Base-by-base conservation (phyloP, 2,329 filamentous ascomycete species). In the Ascomycota sp. region DNA sequence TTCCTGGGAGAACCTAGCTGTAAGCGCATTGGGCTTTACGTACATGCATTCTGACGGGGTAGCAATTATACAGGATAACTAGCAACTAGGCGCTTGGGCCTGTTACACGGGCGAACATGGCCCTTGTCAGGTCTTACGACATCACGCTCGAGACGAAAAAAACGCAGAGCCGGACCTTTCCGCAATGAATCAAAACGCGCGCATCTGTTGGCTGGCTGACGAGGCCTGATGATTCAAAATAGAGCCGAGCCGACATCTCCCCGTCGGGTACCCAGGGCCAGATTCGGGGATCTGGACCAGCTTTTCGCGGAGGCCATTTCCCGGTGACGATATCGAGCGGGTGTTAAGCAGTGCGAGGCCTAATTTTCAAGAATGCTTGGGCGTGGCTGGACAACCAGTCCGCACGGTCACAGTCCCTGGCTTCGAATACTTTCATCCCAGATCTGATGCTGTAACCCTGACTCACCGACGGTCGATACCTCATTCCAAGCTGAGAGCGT, bases 401-500 rank as follows among this genome's bases (percentile, higher is more conserved):
- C 11, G n/a, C 17, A 8, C 21, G 9, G n/a, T 9, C 24, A 19
- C n/a, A n/a, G 13, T 4, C 27, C 19, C 12, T 20, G 8, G 12
- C 30, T 29, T 5, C 20, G 27, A 27, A 17, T 19, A n/a, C 15
- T 20, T 8, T 7, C 11, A 15, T 10, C 23, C 8, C 20, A 12
- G 19, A 9, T n/a, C 11, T 10, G 27, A n/a, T 13, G 23, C 20
- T 11, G 23, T 20, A 17, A 12, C 11, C 8, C 11, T 15, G 19
- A 17, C 24, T 20, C n/a, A 19, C 13, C 20, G 20, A 15, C 20
- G 5, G 21, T 10, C 7, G 20, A 20, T 25, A 21, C 30, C 7
- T 20, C n/a, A n/a, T n/a, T 19, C 20, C 33, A 32, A 31, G 33
- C 35, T 36, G 33, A 32, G 29, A 42, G 26, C 34, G 52, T 52